These are phyloP conservation scores for Aaosphaeria arxii DNA, from an alignment of 2,329 filamentous ascomycete genomes.

Conservation along the genomic window DNA sequence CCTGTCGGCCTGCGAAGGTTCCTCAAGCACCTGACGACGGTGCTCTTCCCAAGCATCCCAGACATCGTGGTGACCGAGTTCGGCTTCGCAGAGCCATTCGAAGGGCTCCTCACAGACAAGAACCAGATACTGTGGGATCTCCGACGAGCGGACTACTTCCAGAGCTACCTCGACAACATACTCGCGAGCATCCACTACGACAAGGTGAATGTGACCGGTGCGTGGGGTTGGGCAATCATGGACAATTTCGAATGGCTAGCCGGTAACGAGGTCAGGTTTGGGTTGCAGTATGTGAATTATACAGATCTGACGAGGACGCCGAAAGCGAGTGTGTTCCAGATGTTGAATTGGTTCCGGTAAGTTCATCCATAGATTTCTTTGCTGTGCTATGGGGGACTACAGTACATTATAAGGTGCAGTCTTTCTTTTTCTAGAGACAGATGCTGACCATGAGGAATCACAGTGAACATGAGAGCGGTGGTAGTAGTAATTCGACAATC, in stretches of 20 bases:
- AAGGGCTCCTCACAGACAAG: conserved; percentile 25
- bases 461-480: too few species aligned
- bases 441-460: too few species aligned
- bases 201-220: conserved; percentile 42
- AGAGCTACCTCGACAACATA: conserved; percentile 43
- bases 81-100: conserved; percentile 43
- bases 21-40: conserved; percentile 42
- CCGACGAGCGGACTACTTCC: conserved; percentile 40
- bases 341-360: conserved; percentile 39
- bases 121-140: conserved; percentile 40
- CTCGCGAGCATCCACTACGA: conserved; percentile 36
- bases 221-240: conserved; percentile 41
- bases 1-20: conserved; percentile 40
- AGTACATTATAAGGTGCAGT: too few species aligned
- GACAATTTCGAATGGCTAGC: conserved; percentile 44
- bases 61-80: conserved; percentile 44
- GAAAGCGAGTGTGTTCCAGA: conserved; percentile 43
- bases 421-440: too few species aligned
- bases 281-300: conserved; percentile 44
- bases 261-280: conserved; percentile 38
- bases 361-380: too few species aligned
- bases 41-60: conserved; percentile 41
- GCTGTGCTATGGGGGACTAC: too few species aligned
- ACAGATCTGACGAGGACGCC: conserved; percentile 39
- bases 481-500: too few species aligned